These are phyloP conservation scores for Pseudonitzschia pungens DNA, from an alignment of 108 stramenopile species.

Conservation along the genomic window DNA sequence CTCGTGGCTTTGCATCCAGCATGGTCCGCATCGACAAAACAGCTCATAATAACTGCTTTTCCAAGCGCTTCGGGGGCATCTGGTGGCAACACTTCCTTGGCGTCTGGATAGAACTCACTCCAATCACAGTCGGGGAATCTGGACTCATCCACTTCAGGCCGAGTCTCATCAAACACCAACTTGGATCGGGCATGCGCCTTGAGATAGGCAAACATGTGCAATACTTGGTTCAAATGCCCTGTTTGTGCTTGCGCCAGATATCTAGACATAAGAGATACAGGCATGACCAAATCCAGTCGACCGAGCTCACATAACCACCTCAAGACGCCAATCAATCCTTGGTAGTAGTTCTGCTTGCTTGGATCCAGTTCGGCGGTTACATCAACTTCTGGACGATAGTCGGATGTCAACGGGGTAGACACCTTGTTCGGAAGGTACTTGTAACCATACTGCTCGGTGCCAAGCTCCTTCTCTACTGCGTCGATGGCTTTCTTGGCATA, in stretches of 20 bases:
- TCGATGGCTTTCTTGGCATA: neutral
- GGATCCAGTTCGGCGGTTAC: constrained; percentile 20
- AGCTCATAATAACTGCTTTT: neutral
- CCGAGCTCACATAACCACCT: constrained; percentile 57
- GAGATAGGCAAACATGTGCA: constrained; percentile 38
- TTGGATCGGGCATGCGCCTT: constrained; percentile 17
- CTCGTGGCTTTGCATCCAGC: constrained; percentile 50
- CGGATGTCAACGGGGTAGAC: neutral
- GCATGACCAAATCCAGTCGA: constrained; percentile 41
- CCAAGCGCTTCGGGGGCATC: neutral
- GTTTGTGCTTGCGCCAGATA: constrained; percentile 35
- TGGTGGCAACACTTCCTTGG: neutral
- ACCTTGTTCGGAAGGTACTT: neutral
- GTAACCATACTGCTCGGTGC: neutral
- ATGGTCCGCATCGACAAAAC: constrained; percentile 57
- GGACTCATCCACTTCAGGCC: neutral
- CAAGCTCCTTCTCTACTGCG: neutral
- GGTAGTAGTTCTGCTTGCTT: constrained; percentile 27
- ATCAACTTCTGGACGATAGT: constrained; percentile 24
- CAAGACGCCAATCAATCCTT: constrained; percentile 42
- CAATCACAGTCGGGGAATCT: neutral
- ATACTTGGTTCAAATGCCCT: constrained; percentile 47
- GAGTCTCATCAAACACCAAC: constrained; percentile 35
- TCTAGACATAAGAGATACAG: constrained; percentile 47
- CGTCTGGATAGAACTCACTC: neutral